Evolutionary conservation across 2,329 filamentous ascomycete species (phyloP).

Genomic region (Xylariaceae sp.): DNA sequence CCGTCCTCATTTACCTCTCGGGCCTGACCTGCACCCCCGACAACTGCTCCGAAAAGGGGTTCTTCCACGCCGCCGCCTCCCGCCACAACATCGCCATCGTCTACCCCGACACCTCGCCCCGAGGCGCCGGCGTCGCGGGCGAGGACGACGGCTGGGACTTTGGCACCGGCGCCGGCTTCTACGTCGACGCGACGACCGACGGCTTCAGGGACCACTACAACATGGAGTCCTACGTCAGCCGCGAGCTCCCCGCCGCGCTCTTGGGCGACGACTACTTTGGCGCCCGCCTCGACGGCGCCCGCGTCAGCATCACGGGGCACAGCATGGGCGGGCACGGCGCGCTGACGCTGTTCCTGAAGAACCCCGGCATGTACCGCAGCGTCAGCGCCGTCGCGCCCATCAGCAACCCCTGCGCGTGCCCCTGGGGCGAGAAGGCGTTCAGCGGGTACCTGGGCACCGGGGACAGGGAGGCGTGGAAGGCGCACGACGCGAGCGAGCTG

Average conservation of each 20-base stretch:
- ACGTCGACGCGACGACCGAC: constrained; percentile 75
- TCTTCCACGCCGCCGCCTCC: constrained; percentile 81
- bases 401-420: constrained; percentile 76
- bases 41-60: constrained; percentile 77
- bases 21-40: constrained; percentile 94
- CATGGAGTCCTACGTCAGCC: constrained; percentile 92
- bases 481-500: constrained; percentile 89
- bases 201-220: constrained; percentile 78
- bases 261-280: constrained; percentile 60
- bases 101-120: constrained; percentile 91
- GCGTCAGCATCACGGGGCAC: constrained; percentile 86
- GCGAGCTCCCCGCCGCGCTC: constrained; percentile 76
- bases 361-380: constrained; percentile 84
- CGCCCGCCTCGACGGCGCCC: constrained; percentile 59
- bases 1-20: constrained; percentile 88
- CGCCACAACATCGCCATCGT: constrained; percentile 84
- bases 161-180: constrained; percentile 88
- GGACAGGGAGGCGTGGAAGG: constrained; percentile 61
- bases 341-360: constrained; percentile 84
- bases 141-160: constrained; percentile 92
- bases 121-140: constrained; percentile 73
- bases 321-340: constrained; percentile 98
- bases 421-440: constrained; percentile 97
- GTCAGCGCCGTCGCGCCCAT: constrained; percentile 91
- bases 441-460: constrained; percentile 80